These are phyloP conservation scores for Vitis amurensis DNA, from an alignment of 164 flowering plant species.

Conservation along the genomic window DNA sequence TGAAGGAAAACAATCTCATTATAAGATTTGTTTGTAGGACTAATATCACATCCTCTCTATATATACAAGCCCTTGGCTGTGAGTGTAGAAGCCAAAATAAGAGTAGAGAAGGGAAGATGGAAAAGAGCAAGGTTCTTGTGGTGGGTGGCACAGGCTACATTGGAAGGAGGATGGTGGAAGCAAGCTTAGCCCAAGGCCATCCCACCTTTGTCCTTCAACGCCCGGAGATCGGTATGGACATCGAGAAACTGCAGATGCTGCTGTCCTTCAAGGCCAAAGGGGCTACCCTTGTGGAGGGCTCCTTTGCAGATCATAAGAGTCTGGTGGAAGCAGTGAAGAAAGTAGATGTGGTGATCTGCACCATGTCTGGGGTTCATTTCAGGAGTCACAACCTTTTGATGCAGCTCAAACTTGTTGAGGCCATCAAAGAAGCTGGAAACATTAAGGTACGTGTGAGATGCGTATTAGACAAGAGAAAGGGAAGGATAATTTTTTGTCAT, in stretches of 20 bases:
- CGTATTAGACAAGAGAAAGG: too few relatives aligned
- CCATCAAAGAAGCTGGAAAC: neutral
- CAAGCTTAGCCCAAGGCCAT: constrained; percentile 1
- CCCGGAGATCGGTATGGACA: constrained; percentile 4
- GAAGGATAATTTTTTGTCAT: too few relatives aligned
- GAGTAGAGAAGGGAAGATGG: neutral
- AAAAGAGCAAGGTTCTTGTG: constrained; percentile 7
- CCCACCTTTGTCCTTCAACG: too few relatives aligned
- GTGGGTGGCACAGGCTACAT: constrained; percentile 7
- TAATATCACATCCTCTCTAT: too few relatives aligned
- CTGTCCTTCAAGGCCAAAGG: constrained; percentile 1
- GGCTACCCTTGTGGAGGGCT: neutral
- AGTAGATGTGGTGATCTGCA: neutral
- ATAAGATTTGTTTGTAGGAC: too few relatives aligned
- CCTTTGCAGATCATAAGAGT: neutral
- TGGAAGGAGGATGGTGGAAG: constrained; percentile 5
- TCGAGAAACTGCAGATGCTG: constrained; percentile 4
- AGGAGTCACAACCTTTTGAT: neutral
- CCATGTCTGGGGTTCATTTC: neutral
- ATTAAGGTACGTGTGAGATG: neutral
- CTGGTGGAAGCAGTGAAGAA: neutral
- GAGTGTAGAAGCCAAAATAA: too few relatives aligned
- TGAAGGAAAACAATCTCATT: too few relatives aligned
- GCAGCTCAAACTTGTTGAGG: neutral
- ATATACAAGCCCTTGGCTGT: too few relatives aligned